Percentiles rank a stretch among this genome's conserved stretches.
phyloP scores from a whole-genome alignment of 495 filamentous ascomycete genomes.

The Cryomyces antarcticus region DNA sequence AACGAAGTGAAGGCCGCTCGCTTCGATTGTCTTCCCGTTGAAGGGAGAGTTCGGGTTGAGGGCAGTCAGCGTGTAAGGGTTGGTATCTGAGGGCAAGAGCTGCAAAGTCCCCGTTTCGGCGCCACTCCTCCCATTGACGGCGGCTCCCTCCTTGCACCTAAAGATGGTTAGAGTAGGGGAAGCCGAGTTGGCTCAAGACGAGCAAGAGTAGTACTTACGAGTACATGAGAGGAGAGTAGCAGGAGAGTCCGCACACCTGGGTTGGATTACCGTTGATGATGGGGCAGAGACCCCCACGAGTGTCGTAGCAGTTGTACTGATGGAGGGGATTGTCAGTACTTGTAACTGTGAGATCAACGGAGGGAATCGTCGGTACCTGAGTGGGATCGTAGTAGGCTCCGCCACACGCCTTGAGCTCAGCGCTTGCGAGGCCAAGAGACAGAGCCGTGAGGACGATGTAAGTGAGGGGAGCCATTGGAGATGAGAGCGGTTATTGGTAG shows the following conservation, averaged over 20 bases:
- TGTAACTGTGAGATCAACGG: not conserved
- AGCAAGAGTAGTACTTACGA: not conserved
- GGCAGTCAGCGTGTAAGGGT: not conserved
- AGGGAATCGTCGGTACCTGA: not conserved
- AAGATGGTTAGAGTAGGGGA: not conserved
- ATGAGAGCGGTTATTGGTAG: too few species aligned
- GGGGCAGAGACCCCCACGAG: not conserved
- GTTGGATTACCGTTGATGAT: not conserved
- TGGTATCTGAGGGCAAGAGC: not conserved
- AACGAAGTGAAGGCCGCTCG: not conserved
- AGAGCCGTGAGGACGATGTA: not conserved
- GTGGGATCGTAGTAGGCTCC: not conserved
- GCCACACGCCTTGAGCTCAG: not conserved
- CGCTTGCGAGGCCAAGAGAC: not conserved
- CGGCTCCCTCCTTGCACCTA: not conserved
- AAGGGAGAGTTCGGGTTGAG: constrained; percentile 3
- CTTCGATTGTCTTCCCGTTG: constrained; percentile 3
- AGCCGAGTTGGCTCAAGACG: not conserved
- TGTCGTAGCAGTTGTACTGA: constrained; percentile 1
- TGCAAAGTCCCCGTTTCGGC: not conserved
- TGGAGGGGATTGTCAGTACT: not conserved
- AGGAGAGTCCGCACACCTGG: not conserved
- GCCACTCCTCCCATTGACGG: not conserved
- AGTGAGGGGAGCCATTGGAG: not conserved
- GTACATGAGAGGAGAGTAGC: constrained; percentile 1